These are phyloP conservation scores for Zygosaccharomyces gambellarensis DNA, from an alignment of 805 yeast species.

Conservation along the genomic window DNA sequence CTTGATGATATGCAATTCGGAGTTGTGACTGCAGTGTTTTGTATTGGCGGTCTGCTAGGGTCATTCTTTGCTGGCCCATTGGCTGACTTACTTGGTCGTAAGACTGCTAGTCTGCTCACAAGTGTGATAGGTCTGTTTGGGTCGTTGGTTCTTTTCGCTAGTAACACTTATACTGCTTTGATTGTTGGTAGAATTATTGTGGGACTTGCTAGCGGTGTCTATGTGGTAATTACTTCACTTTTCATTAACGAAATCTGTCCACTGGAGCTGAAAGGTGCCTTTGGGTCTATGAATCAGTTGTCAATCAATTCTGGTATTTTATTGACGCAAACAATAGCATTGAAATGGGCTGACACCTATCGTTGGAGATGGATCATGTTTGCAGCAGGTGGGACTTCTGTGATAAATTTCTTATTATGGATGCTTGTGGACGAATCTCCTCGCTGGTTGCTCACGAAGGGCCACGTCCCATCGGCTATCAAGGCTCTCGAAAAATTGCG, in stretches of 20 bases:
- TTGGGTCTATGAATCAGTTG: conserved; percentile 89
- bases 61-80: conserved; percentile 64
- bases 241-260: conserved; percentile 81
- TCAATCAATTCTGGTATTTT: conserved; percentile 82
- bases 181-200: conserved; percentile 67
- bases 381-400: conserved; percentile 54
- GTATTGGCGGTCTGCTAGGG: conserved; percentile 78
- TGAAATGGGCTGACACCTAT: conserved; percentile 55
- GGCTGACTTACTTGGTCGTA: conserved; percentile 67
- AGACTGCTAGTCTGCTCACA: conserved; percentile 48
- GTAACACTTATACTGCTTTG: conserved; percentile 42
- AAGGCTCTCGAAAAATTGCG: conserved; percentile 36
- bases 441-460: conserved; percentile 56
- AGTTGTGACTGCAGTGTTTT: conserved; percentile 70
- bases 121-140: conserved; percentile 55
- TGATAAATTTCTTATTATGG: conserved; percentile 42
- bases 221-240: conserved; percentile 80
- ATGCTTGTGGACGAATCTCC: conserved; percentile 69
- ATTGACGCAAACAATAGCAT: conserved; percentile 69
- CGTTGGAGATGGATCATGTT: conserved; percentile 72
- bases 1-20: conserved; percentile 60
- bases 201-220: conserved; percentile 85
- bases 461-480: conserved; percentile 39
- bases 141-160: conserved; percentile 45
- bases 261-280: conserved; percentile 55